Evolutionary conservation across 371 early-diverging fungal genomes (phyloP), one percentile per base, ranked within the genome.

Genomic region (Basidiobolus meristosporus): DNA sequence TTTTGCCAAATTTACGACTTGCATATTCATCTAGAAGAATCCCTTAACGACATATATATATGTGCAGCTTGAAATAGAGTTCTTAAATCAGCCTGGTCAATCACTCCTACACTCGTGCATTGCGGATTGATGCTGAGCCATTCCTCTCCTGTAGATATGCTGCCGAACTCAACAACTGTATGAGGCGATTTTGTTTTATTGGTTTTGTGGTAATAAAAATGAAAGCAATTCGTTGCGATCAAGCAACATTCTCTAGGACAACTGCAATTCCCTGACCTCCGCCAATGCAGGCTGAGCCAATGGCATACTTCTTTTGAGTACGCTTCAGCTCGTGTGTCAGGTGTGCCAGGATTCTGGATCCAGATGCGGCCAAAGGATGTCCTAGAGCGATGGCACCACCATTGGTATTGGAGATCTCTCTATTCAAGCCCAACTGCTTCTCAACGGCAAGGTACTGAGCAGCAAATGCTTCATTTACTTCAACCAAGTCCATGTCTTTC

Each of bases 401-500:
- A 46, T 82, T 76, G 31, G 68, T 49, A 60, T 98, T 98, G 21
- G 85, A 73, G 50, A 72, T 85, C 29, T 51, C 57, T 14, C 71
- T 68, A 47, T 81, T 81, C 21, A 92, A 54, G 3, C 81, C 83
- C 11, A 98, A 65, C 48, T 81, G 87, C 63, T 79, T 81, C 55
- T 78, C 79, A 32, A 89, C 87, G 14, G 91, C 82, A 43, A 95
- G 56, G 48, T 75, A 84, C 56, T 93, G 93, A 28, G 85, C 82
- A 35, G 93, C 89, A 64, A 98, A 98, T 9, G 98, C 98, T 63
- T 98, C 96, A 61, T 98, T 98, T 53, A 98, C 82, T 64, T 98
- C 98, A 41, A 93, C 56, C 29, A 83, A 54, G 46, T 77, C 82
- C 73, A 98, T 90, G 51, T 95, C 82, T 36, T 70, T 70, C 41